A percentile compares a stretch with the other conserved stretches of the same genome.
phyloP scores from a whole-genome alignment of 2,329 filamentous ascomycete species.

The Paraphoma chrysanthemicola region DNA sequence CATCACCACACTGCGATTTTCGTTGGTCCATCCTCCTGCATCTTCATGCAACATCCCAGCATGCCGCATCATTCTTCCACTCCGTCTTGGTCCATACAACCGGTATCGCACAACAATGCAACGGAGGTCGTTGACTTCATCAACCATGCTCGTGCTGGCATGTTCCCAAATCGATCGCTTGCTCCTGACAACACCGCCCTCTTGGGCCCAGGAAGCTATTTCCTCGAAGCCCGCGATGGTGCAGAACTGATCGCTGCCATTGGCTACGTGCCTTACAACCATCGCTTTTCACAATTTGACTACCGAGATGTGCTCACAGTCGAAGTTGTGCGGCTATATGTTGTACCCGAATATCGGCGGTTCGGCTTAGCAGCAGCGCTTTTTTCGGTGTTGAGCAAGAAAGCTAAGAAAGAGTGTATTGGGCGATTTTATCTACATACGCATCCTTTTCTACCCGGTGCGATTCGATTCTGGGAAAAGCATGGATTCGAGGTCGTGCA shows the following conservation, averaged over 20 bases:
- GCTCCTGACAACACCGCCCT: constrained; percentile 3
- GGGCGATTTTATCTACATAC: constrained; percentile 24
- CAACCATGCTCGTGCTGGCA: constrained; percentile 6
- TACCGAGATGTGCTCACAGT: constrained; percentile 1
- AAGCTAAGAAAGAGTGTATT: constrained; percentile 5
- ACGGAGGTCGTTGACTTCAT: constrained; percentile 7
- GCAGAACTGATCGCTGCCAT: constrained; percentile 5
- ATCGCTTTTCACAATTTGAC: constrained; percentile 2
- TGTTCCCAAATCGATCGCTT: constrained; percentile 8
- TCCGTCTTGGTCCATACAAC: constrained; percentile 7
- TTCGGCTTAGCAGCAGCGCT: constrained; percentile 14
- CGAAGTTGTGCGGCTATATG: constrained; percentile 21
- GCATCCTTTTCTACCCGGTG: constrained; percentile 21
- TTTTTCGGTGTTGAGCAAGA: constrained; percentile 4
- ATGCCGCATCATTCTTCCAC: constrained; percentile 2
- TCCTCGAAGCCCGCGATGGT: constrained; percentile 4
- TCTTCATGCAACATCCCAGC: neutral
- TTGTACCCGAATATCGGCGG: constrained; percentile 13
- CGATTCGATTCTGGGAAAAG: constrained; percentile 24
- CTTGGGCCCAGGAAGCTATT: constrained; percentile 1
- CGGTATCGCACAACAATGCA: neutral
- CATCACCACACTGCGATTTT: neutral
- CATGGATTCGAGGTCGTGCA: constrained; percentile 11
- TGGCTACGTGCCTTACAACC: constrained; percentile 9
- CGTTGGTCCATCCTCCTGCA: neutral